Evolutionary conservation across 495 filamentous ascomycete genomes (phyloP).

Genomic region (Penicillium daleae): DNA sequence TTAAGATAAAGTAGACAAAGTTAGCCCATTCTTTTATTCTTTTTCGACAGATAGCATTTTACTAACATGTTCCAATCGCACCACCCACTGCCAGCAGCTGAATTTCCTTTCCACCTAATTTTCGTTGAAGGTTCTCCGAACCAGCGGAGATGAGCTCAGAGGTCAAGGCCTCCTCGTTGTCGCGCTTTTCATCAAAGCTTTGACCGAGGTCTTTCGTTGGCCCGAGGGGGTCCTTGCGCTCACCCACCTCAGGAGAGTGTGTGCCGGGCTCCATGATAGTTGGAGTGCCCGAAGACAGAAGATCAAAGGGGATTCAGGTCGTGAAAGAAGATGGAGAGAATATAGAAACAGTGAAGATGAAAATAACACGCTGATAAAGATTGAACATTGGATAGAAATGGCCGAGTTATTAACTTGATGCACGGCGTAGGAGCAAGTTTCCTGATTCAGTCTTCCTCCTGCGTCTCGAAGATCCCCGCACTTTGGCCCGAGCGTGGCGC

Average conservation of each 20-base stretch:
- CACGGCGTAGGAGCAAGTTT: constrained; percentile 10
- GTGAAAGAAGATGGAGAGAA: neutral
- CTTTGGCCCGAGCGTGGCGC: constrained; percentile 1
- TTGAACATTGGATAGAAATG: neutral
- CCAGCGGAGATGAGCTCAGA: constrained; percentile 31
- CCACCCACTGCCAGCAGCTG: constrained; percentile 75
- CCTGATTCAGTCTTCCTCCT: constrained; percentile 1
- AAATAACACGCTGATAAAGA: neutral
- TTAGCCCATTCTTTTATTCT: neutral
- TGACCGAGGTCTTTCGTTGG: constrained; percentile 8
- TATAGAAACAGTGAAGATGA: neutral
- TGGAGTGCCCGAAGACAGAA: neutral
- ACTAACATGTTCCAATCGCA: constrained; percentile 65
- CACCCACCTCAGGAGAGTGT: neutral
- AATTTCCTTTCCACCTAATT: constrained; percentile 62
- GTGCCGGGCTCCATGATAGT: constrained; percentile 10
- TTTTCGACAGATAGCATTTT: neutral
- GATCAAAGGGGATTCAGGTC: neutral
- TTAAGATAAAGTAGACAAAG: neutral
- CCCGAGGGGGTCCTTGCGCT: neutral
- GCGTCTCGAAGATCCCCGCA: constrained; percentile 6
- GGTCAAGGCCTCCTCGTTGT: constrained; percentile 18
- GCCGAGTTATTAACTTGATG: neutral
- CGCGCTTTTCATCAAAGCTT: constrained; percentile 9
- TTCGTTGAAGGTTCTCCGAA: constrained; percentile 49